phyloP scores from a whole-genome alignment of 2,329 filamentous ascomycete genomes.

The Phaeosphaeriaceae sp. region DNA sequence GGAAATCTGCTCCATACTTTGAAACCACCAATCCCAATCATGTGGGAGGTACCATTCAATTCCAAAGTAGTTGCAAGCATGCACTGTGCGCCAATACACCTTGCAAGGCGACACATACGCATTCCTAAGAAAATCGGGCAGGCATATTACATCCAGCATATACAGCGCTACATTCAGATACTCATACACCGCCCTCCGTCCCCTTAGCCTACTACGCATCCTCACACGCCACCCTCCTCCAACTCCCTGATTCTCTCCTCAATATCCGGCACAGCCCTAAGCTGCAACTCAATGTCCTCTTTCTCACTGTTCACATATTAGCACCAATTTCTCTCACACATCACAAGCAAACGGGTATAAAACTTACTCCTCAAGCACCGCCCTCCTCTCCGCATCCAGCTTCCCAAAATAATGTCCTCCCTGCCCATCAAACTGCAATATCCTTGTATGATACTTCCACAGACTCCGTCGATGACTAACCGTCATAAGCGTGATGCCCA shows the following conservation, averaged over 20 bases:
- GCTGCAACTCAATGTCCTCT: slow-evolving; percentile 86
- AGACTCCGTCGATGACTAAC: slow-evolving; percentile 89
- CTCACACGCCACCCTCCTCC: slow-evolving; percentile 9
- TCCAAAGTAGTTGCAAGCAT: no score
- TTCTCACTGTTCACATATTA: slow-evolving; percentile 67
- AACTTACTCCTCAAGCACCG: slow-evolving; percentile 82
- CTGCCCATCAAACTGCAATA: slow-evolving; percentile 95
- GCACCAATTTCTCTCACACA: slow-evolving; percentile 1
- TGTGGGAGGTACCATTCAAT: no score
- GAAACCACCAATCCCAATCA: no score
- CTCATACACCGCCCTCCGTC: background rate
- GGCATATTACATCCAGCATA: background rate
- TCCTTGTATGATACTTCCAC: slow-evolving; percentile 96
- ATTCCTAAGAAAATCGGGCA: no score
- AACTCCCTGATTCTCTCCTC: slow-evolving; percentile 85
- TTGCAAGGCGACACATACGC: no score
- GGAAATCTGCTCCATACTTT: no score
- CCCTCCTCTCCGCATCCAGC: slow-evolving; percentile 83
- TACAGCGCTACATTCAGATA: background rate
- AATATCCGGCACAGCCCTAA: slow-evolving; percentile 86
- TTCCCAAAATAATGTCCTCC: slow-evolving; percentile 89
- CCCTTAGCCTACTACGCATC: background rate
- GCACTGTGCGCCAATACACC: no score
- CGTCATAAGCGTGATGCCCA: slow-evolving; percentile 96
- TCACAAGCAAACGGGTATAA: background rate